Evolutionary conservation across 768 basidiomycete species (phyloP), one percentile per base, ranked within the genome.

Genomic region (Kwoniella newhampshirensis): DNA sequence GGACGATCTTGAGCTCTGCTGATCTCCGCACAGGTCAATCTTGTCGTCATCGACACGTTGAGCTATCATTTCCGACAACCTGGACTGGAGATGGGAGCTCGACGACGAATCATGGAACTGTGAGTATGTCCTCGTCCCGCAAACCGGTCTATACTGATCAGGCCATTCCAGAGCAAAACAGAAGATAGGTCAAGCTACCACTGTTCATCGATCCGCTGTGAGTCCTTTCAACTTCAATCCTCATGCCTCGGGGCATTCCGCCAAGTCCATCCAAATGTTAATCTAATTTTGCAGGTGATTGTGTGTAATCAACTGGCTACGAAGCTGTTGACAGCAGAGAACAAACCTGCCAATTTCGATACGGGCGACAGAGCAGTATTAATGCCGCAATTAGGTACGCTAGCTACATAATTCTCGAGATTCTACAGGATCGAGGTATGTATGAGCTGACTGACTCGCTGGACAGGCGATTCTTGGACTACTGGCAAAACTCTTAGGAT

Each of bases 21-120:
- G 42, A 50, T n/a, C 1, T 23, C 9, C 9, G 17, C 15, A 40
- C 51, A 70, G 68, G 65, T 70, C 15, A 63, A 66, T 46, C 65
- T 76, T n/a, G 55, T 76, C 2, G 51, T 73, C 18, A 67, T 76
- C 35, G 75, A 76, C 51, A 73, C 70, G 1, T 51, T 76, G 28
- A 74, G 73, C 27, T 74, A 44, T 54, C 74, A 75, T 49, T 71
- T 76, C 47, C 59, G 75, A 2, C 70, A 75, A 23, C 75, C 75
- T 8, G 36, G 52, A 7, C 32, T 73, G 26, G 71, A 72, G 15
- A 47, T 60, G 35, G 48, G 25, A 11, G 54, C 57, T 0, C 51
- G 65, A 44, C 48, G 61, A 15, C 53, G 70, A 20, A 45, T 66
- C 20, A 68, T 73, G 64, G 73, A 75, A 12, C 36, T 72, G 71